phyloP scores from a whole-genome alignment of 257 asterid genomes.

The Capsicum rhomboideum region DNA sequence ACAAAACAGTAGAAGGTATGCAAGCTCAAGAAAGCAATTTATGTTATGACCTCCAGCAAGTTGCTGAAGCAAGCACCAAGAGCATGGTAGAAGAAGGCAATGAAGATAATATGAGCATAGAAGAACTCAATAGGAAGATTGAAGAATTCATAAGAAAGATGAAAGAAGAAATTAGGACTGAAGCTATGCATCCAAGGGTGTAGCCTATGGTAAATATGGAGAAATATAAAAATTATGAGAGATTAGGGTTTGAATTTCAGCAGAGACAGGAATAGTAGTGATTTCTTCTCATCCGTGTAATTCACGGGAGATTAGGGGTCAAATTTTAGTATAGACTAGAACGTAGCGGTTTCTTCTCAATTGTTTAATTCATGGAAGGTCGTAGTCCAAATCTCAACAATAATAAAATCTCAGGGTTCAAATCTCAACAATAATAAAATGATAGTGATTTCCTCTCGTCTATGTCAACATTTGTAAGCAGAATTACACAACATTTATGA shows the following conservation, averaged over 20 bases:
- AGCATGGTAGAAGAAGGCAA: neutral
- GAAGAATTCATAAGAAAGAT: constrained; percentile 33
- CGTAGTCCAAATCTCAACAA: neutral
- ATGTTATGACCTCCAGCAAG: neutral
- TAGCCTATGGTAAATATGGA: neutral
- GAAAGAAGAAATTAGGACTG: constrained; percentile 32
- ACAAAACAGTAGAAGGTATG: neutral
- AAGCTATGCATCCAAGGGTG: neutral
- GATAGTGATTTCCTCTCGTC: too few relatives aligned
- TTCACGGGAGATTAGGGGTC: neutral
- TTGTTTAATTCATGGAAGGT: neutral
- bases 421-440: neutral
- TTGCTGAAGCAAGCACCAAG: neutral
- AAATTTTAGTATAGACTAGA: neutral
- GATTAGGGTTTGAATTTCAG: neutral
- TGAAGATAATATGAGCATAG: constrained; percentile 13
- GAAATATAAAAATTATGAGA: neutral
- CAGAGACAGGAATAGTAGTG: accelerated
- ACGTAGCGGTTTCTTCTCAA: neutral
- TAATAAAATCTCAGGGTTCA: neutral
- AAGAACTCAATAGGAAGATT: constrained; percentile 23
- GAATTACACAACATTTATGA: too few relatives aligned
- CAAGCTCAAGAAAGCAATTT: neutral
- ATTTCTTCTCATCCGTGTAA: neutral
- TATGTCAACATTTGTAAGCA: too few relatives aligned